Base-by-base conservation (phyloP, 306 rosid genomes). In the Lathyrus tuberosus region DNA sequence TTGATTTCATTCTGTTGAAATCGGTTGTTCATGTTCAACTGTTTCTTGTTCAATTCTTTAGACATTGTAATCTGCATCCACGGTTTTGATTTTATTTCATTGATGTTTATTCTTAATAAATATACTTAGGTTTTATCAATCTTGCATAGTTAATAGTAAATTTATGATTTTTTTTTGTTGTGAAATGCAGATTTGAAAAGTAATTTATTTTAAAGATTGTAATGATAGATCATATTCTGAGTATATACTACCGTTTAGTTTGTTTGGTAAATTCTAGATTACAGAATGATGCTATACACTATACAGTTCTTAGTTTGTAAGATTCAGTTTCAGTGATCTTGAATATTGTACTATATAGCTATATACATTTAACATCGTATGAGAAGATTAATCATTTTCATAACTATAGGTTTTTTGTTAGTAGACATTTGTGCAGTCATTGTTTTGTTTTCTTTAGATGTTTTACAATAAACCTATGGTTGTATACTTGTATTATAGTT, bases 11-110 rank as follows among this genome's bases (percentile, higher is more conserved):
- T 74, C 41, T 17, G 12, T 65, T 62, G 18, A 53, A 43, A 71
- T 76, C 63, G 73, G 77, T 76, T 71, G 13, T 17, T 71, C 31
- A 10, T 26, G 43, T 17, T 35, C n/a, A n/a, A n/a, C n/a, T n/a
- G n/a, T n/a, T n/a, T n/a, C n/a, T n/a, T n/a, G n/a, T n/a, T n/a
- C 48, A 5, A 8, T 76, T 33, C 42, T 49, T 26, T 16, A 18
- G 20, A 53, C 73, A 37, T 54, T 62, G 58, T 18, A 53, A 57
- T 48, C 49, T 68, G 47, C 69, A 26, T 56, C 64, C 62, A 69
- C 11, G 35, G 30, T 54, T 11, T 26, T 41, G 65, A 47, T 73
- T n/a, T 24, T 17, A 31, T 31, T 26, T 38, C 17, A 5, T 10
- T 10, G 5, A 62, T 9, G 14, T 73, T 67, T 28, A 62, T 46